Evolutionary conservation across 495 filamentous ascomycete species (phyloP), one percentile per base, ranked within the genome.

Genomic region (Letharia columbiana): DNA sequence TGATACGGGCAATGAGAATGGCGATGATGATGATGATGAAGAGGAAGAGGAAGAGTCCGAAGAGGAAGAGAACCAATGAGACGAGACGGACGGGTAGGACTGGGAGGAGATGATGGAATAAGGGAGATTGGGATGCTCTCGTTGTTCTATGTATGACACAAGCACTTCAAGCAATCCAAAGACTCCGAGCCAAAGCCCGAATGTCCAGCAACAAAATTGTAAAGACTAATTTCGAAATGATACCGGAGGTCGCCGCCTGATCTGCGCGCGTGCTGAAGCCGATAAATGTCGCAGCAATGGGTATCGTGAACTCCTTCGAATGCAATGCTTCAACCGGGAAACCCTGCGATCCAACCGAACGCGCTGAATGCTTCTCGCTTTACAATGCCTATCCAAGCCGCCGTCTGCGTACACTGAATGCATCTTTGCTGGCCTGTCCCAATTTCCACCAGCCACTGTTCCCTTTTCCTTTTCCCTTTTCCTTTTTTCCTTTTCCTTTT

Each of bases 251-350:
- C 17, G 33, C 54, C 54, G 54, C 33, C 54, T 57, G 33, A 57
- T 37, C 37, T 57, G 33, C 33, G 33, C 54, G 54, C 3, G 6
- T 57, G 54, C 54, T 35, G 15, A 37, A 57, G 54, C 17, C 54
- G 17, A 10, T 37, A 13, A 35, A 57, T 57, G 33, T 33, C 33
- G 54, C 33, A 57, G 13, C 33, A 37, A 18, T 57, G 54, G 54
- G 54, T 57, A 57, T 57, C 54, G 31, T 35, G n/a, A 37, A 57
- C 54, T 57, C 54, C 54, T 57, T 35, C 28, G 13, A n/a, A 9
- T 57, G 54, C 54, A 57, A 57, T 57, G 54, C 31, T 57, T 28
- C 13, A 18, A 12, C 31, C 23, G 23, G 23, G 7, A 37, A 56
- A 57, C 10, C 33, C 52, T 52, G 49, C n/a, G 5, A 28, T 52